These are phyloP conservation scores for Penicillium sp. DNA, from an alignment of 2,329 filamentous ascomycete genomes.

Conservation along the genomic window DNA sequence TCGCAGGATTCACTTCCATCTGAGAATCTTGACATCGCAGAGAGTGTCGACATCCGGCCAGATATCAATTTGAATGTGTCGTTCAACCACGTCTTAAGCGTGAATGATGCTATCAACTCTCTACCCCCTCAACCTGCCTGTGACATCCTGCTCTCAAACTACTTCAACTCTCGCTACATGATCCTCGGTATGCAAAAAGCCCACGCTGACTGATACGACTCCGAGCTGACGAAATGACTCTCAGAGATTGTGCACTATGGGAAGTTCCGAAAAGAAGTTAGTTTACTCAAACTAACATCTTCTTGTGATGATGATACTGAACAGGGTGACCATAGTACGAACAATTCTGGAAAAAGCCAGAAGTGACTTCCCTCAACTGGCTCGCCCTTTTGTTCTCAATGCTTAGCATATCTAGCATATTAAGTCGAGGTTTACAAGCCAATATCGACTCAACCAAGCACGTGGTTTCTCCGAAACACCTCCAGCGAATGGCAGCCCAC, in stretches of 20 bases:
- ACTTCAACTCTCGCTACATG: conserved; percentile 17
- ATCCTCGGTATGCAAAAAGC: conserved; percentile 7
- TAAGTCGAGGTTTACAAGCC: too few relatives aligned
- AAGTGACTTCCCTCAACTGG: background rate
- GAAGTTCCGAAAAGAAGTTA: conserved; percentile 14
- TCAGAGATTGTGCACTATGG: conserved; percentile 17
- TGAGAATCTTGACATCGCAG: background rate
- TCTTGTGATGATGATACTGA: background rate
- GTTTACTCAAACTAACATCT: background rate
- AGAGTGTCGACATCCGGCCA: background rate
- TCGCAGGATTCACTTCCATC: background rate
- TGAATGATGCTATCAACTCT: conserved; percentile 5
- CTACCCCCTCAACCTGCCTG: conserved; percentile 9
- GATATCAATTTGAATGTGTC: conserved; percentile 5
- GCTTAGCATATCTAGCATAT: background rate
- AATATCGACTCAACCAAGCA: too few relatives aligned
- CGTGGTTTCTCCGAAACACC: too few relatives aligned
- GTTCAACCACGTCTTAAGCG: background rate
- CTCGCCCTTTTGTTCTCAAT: background rate
- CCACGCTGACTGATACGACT: background rate
- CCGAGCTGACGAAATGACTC: background rate
- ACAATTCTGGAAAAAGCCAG: background rate
- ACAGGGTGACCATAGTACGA: background rate
- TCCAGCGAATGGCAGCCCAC: too few relatives aligned
- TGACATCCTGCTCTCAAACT: conserved; percentile 13